Percentiles rank a stretch among this genome's conserved stretches.
These are phyloP conservation scores for Hericium coralloides DNA, from an alignment of 768 basidiomycete genomes.

Conservation along the genomic window DNA sequence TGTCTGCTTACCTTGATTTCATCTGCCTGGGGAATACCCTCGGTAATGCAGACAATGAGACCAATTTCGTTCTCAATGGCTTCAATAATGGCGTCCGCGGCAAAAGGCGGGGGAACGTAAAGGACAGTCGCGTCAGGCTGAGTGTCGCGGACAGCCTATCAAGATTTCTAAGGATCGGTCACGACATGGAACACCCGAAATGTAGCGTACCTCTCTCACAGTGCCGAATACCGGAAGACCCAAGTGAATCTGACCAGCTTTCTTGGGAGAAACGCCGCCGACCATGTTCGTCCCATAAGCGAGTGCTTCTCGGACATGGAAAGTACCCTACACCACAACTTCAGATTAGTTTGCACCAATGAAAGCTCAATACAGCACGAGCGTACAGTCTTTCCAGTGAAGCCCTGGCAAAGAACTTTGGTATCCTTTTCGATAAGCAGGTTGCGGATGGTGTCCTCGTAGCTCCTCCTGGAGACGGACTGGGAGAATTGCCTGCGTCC, in stretches of 20 bases:
- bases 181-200: slow-evolving; percentile 1
- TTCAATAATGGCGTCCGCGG: slow-evolving; percentile 96
- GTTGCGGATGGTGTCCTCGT: slow-evolving; percentile 87
- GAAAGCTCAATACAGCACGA: background rate
- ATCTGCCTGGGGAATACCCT: slow-evolving; percentile 96
- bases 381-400: slow-evolving; percentile 89
- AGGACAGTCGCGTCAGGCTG: slow-evolving; percentile 91
- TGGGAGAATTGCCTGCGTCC: slow-evolving; percentile 78
- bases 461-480: slow-evolving; percentile 64
- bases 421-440: slow-evolving; percentile 92
- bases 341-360: background rate
- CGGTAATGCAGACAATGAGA: slow-evolving; percentile 96
- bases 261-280: slow-evolving; percentile 94
- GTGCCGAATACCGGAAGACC: slow-evolving; percentile 91
- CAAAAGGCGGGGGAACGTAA: slow-evolving; percentile 95
- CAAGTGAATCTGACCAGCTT: slow-evolving; percentile 92
- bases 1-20: slow-evolving; percentile 69
- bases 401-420: slow-evolving; percentile 82
- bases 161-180: slow-evolving; percentile 2
- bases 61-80: slow-evolving; percentile 98
- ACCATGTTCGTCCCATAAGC: slow-evolving; percentile 97
- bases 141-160: slow-evolving; percentile 77
- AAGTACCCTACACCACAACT: slow-evolving; percentile 71
- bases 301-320: slow-evolving; percentile 90
- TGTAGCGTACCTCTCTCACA: slow-evolving; percentile 68